Evolutionary conservation across 345 rosid species (phyloP).

Genomic region (Eucalyptus caleyi): DNA sequence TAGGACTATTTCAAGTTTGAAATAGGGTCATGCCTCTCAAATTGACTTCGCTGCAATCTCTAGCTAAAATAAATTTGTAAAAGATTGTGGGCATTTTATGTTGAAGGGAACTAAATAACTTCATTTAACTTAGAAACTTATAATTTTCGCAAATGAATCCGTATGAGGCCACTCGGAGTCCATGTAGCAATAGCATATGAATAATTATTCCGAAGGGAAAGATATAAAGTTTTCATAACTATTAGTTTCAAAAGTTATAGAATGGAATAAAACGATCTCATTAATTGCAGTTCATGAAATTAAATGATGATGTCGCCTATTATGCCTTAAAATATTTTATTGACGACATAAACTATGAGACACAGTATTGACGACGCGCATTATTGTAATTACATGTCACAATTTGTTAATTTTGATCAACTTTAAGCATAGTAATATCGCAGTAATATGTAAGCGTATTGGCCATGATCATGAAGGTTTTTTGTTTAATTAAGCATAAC

Average conservation of each 20-base stretch:
- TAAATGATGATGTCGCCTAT: not conserved
- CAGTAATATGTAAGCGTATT: not conserved
- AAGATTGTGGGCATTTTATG: not conserved
- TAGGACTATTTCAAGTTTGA: not conserved
- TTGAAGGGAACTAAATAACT: not conserved
- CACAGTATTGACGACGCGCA: accelerated
- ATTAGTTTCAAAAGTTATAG: too few species aligned
- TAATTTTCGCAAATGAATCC: too few species aligned
- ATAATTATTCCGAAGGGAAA: too few species aligned
- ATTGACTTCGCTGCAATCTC: not conserved
- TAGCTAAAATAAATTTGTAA: not conserved
- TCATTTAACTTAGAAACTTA: too few species aligned
- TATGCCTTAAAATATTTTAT: not conserved
- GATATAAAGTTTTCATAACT: too few species aligned
- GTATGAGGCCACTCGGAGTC: not conserved
- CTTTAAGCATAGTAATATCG: not conserved
- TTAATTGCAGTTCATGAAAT: not conserved
- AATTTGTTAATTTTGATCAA: not conserved
- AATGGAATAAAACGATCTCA: not conserved
- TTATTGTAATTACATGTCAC: not conserved
- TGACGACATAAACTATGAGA: not conserved
- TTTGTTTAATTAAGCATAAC: not conserved
- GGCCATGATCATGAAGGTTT: not conserved
- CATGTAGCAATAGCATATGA: not conserved
- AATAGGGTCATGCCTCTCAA: not conserved